Conservation (phyloP, 345 rosid genomes). For the Linum tenue region DNA sequence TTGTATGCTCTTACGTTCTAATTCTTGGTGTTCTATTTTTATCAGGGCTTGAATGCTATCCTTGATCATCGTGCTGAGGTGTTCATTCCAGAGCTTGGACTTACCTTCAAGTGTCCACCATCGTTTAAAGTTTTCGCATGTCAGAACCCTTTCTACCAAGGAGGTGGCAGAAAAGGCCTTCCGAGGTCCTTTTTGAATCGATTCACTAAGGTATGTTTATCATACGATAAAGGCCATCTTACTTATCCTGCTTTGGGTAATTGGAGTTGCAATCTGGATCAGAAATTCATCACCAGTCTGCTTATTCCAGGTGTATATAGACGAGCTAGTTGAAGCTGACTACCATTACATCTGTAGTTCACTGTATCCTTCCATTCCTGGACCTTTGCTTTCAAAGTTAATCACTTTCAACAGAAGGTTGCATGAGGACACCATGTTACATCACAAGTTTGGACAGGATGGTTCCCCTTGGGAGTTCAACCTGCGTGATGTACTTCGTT, state of each 20-base stretch:
- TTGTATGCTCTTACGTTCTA: background rate
- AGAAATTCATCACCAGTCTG: background rate
- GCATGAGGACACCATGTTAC: constrained; percentile 68
- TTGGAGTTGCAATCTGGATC: background rate
- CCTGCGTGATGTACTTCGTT: constrained; percentile 84
- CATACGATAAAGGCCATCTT: background rate
- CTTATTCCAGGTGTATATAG: constrained; percentile 69
- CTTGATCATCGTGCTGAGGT: constrained; percentile 96
- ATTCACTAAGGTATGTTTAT: constrained; percentile 62
- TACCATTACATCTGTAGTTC: constrained; percentile 69
- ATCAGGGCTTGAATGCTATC: constrained; percentile 88
- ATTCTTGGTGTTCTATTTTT: constrained; percentile 3
- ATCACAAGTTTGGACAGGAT: constrained; percentile 66
- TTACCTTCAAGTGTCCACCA: constrained; percentile 65
- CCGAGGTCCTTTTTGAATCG: constrained; percentile 93
- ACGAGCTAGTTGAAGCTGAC: constrained; percentile 81
- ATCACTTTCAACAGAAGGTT: constrained; percentile 64
- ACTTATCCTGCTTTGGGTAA: background rate
- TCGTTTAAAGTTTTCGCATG: constrained; percentile 90
- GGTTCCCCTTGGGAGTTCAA: constrained; percentile 99
- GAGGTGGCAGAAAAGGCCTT: constrained; percentile 97
- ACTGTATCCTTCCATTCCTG: constrained; percentile 63
- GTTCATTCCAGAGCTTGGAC: constrained; percentile 85
- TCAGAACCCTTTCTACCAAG: constrained; percentile 94
- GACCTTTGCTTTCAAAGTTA: constrained; percentile 55